Evolutionary conservation across 2,329 filamentous ascomycete genomes (phyloP), one percentile per base, ranked within the genome.

Genomic region (Xylaria digitata): DNA sequence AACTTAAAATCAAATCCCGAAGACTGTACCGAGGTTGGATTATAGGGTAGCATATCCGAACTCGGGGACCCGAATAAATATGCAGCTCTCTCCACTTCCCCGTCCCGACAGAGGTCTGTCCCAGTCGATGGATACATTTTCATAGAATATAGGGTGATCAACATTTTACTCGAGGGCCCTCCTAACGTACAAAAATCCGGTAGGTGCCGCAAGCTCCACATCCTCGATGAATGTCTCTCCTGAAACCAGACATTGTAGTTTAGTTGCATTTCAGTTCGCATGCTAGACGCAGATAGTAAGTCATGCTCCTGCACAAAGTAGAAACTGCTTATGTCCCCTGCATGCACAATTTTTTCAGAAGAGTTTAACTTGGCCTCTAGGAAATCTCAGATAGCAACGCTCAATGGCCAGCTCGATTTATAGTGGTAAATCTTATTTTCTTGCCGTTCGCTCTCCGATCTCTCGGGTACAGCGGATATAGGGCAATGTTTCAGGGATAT

Each of bases 41-140:
- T 66, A 57, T 58, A 61, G 60, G 63, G 66, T 69, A 60, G 63
- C 63, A 68, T 60, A 60, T 58, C 63, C 50, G 63, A 66, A 40
- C 53, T 59, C 59, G 63, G 66, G 55, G 58, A 61, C 52, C 59
- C 43, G 66, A 59, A 11, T 45, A 19, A 6, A 46, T 43, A 63
- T 63, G 60, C 60, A 66, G 42, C 57, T 53, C 50, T 63, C 59
- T 63, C 64, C 64, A 66, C 64, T 66, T 66, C 54, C 43, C 64
- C 64, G 64, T 55, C 34, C 48, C 48, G 43, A 54, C 59, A 45
- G 53, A 63, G 15, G 23, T 26, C 26, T 5, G 5, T 26, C 26
- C 26, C 26, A 26, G 26, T 26, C 26, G 26, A 26, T 5, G 26
- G 26, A 26, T 26, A 5, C 26, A 26, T 5, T 26, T 5, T 26